Percentiles rank a stretch among this genome's conserved stretches.
These are phyloP conservation scores for Fusarium verrucosum DNA, from an alignment of 2,329 filamentous ascomycete genomes.

Conservation along the genomic window DNA sequence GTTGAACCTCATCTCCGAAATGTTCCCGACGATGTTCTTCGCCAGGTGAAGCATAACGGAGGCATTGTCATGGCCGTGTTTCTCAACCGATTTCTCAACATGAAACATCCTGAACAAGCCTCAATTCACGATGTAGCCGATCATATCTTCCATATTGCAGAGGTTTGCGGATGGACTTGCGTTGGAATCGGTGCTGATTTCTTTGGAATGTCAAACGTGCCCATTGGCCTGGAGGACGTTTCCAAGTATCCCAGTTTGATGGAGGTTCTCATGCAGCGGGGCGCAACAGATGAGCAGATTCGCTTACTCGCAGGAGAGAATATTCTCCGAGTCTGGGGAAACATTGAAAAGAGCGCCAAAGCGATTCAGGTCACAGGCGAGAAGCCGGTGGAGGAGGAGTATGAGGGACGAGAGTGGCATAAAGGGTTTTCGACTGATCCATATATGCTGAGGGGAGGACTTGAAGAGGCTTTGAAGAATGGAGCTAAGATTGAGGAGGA, in stretches of 20 bases:
- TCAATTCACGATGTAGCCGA: constrained; percentile 51
- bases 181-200: constrained; percentile 52
- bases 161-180: constrained; percentile 49
- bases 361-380: constrained; percentile 35
- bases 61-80: constrained; percentile 55
- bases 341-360: constrained; percentile 41
- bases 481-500: constrained; percentile 17
- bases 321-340: constrained; percentile 45
- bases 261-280: constrained; percentile 44
- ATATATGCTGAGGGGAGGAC: constrained; percentile 38
- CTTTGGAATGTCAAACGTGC: constrained; percentile 46
- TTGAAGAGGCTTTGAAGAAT: constrained; percentile 22
- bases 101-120: constrained; percentile 45
- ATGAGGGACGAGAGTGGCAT: constrained; percentile 42
- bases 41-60: constrained; percentile 48
- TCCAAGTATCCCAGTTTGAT: constrained; percentile 50
- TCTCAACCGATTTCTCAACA: constrained; percentile 48
- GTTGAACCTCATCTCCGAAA: constrained; percentile 49
- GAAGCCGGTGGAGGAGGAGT: constrained; percentile 46
- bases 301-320: constrained; percentile 43
- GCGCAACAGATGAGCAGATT: constrained; percentile 46
- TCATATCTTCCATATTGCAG: constrained; percentile 45
- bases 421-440: constrained; percentile 40
- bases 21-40: constrained; percentile 53
- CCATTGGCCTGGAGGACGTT: constrained; percentile 47